Base-by-base conservation (phyloP, 768 basidiomycete species). In the Phylloporus scabripes region DNA sequence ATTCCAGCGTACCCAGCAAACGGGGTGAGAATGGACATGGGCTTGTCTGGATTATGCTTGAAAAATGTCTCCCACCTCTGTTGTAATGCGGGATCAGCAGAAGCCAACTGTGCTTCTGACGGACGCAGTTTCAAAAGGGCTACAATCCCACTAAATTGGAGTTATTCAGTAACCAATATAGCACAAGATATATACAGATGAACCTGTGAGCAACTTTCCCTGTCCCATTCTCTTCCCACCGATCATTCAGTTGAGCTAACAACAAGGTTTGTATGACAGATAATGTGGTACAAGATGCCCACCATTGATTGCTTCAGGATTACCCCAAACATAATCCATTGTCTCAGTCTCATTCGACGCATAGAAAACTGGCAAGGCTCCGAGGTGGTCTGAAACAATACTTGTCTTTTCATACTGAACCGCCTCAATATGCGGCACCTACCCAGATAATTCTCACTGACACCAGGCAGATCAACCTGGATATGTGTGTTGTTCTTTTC, bases 401-500 rank as follows among this genome's bases (percentile, higher is more conserved):
- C 1, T 7, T 7, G 1, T 24, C 9, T 24, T 21, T 7, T 12
- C 17, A 32, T n/a, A 29, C 4, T 5, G 33, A 33, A 2, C 7
- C 1, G 6, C 3, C 1, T 5, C 1, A 3, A 4, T 2, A 1
- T 3, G 20, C 0, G 0, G 17, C 15, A 3, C 64, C 33, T 45
- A 77, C 80, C 81, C 54, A 75, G 72, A 45, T 78, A 80, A 53
- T 87, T 78, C 59, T 85, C 82, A 10, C 89, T 88, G 0, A 93
- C 88, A 7, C 83, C 85, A 5, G 86, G 86, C 7, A 90, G 75
- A 46, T 88, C 81, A 9, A 85, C 74, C 9, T 79, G 38, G 46
- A 73, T 67, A 7, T 59, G 51, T 36, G 90, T 71, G 2, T 69
- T 72, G 44, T 75, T 62, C 41, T 66, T 68, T 39, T 74, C 58